phyloP scores from a whole-genome alignment of 768 basidiomycete species.

The Amanita brunnescens region DNA sequence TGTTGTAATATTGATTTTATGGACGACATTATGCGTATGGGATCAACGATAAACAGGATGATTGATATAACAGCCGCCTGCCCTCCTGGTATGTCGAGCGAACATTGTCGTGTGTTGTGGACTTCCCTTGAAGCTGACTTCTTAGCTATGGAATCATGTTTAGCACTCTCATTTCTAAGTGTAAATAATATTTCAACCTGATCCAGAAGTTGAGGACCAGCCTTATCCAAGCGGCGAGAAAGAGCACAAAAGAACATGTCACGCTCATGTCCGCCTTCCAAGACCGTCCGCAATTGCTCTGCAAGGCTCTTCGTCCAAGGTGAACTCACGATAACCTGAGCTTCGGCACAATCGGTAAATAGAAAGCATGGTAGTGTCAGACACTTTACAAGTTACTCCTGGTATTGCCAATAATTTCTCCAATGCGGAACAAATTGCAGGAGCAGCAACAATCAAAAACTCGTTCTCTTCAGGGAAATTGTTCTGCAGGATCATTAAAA shows the following conservation, averaged over 20 bases:
- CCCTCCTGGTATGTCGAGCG: not conserved
- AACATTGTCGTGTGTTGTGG: not conserved
- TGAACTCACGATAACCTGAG: constrained; percentile 24
- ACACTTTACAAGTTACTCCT: constrained; percentile 18
- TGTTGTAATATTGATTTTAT: not conserved
- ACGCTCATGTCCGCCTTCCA: not conserved
- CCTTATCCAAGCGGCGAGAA: not conserved
- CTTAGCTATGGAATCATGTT: not conserved
- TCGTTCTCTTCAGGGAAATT: constrained; percentile 40
- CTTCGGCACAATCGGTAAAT: constrained; percentile 10
- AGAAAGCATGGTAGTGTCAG: not conserved
- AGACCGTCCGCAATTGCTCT: constrained; percentile 26
- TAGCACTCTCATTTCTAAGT: not conserved
- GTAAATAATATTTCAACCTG: not conserved
- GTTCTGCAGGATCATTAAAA: constrained; percentile 39
- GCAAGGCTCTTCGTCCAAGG: constrained; percentile 45
- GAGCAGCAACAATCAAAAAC: constrained; percentile 39
- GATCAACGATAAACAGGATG: not conserved
- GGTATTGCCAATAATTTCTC: constrained; percentile 24
- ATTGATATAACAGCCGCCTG: not conserved
- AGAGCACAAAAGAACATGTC: not conserved
- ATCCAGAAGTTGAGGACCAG: not conserved
- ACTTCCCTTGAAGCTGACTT: not conserved
- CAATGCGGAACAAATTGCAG: constrained; percentile 44
- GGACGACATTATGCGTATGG: not conserved